These are phyloP conservation scores for Boletellus dicymbophilus DNA, from an alignment of 1,284 basidiomycete genomes.

Conservation along the genomic window DNA sequence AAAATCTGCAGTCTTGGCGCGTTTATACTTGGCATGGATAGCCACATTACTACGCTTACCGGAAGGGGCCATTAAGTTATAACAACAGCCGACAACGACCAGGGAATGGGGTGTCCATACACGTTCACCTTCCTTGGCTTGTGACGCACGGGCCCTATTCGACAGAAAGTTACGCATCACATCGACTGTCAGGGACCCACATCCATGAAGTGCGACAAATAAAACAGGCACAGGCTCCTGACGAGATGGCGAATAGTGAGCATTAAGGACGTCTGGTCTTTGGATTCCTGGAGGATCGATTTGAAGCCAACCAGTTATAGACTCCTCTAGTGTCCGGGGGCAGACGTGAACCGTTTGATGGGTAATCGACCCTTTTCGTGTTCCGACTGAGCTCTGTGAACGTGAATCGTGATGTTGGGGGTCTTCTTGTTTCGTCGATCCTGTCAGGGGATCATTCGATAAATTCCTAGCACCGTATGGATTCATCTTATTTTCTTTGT, in stretches of 20 bases:
- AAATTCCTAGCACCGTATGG: neutral
- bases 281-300: slow-evolving; percentile 3
- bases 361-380: slow-evolving; percentile 39
- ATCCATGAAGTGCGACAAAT: slow-evolving; percentile 66
- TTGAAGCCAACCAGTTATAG: slow-evolving; percentile 27
- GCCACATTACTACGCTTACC: slow-evolving; percentile 31
- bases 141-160: slow-evolving; percentile 9
- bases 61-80: slow-evolving; percentile 46
- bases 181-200: slow-evolving; percentile 49
- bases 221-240: slow-evolving; percentile 45
- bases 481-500: slow-evolving; percentile 5
- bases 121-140: neutral
- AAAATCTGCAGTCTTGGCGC: slow-evolving; percentile 36
- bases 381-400: neutral
- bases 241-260: neutral
- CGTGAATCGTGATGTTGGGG: neutral
- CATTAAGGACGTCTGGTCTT: neutral
- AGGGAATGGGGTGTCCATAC: slow-evolving; percentile 43
- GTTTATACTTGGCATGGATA: slow-evolving; percentile 7
- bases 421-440: neutral
- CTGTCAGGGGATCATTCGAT: neutral
- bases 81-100: slow-evolving; percentile 53
- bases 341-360: slow-evolving; percentile 55
- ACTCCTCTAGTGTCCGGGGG: slow-evolving; percentile 39
- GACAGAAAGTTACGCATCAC: slow-evolving; percentile 42